These are phyloP conservation scores for Hirsutella minnesotensis DNA, from an alignment of 2,329 filamentous ascomycete species.

Conservation along the genomic window DNA sequence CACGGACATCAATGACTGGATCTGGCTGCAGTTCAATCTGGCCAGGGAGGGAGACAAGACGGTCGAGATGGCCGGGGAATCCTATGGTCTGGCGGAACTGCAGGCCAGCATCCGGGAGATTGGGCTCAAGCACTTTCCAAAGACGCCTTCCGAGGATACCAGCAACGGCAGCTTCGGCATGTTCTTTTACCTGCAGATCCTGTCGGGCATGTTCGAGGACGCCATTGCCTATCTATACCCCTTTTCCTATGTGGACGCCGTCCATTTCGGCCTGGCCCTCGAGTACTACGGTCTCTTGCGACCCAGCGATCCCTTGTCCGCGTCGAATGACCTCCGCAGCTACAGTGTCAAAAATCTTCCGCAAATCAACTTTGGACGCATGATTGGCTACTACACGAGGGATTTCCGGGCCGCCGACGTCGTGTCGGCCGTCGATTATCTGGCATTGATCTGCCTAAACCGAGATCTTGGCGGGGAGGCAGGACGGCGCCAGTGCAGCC, in stretches of 20 bases:
- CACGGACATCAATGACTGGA: conserved; percentile 57
- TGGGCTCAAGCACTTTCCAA: conserved; percentile 80
- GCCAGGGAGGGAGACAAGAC: conserved; percentile 53
- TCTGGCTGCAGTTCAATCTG: conserved; percentile 61
- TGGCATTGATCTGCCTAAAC: conserved; percentile 84
- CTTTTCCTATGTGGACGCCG: conserved; percentile 84
- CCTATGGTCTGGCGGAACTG: conserved; percentile 54
- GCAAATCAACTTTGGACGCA: conserved; percentile 87
- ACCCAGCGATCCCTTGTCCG: conserved; percentile 67
- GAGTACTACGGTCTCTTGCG: conserved; percentile 83
- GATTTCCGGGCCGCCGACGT: conserved; percentile 90
- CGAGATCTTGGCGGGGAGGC: conserved; percentile 64
- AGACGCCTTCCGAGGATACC: conserved; percentile 61
- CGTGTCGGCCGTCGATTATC: conserved; percentile 84
- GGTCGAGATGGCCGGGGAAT: conserved; percentile 53
- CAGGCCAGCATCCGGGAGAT: conserved; percentile 78
- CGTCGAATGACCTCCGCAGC: conserved; percentile 57
- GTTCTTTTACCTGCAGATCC: conserved; percentile 84
- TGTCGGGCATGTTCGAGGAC: conserved; percentile 89
- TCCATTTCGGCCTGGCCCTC: conserved; percentile 86
- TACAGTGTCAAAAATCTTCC: conserved; percentile 57
- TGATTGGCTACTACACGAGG: conserved; percentile 89
- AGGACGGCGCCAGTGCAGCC: conserved; percentile 62
- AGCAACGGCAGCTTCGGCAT: conserved; percentile 72
- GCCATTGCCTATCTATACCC: conserved; percentile 84